These are phyloP conservation scores for Pythium myriotylum DNA, from an alignment of 352 stramenopile genomes.

Conservation along the genomic window DNA sequence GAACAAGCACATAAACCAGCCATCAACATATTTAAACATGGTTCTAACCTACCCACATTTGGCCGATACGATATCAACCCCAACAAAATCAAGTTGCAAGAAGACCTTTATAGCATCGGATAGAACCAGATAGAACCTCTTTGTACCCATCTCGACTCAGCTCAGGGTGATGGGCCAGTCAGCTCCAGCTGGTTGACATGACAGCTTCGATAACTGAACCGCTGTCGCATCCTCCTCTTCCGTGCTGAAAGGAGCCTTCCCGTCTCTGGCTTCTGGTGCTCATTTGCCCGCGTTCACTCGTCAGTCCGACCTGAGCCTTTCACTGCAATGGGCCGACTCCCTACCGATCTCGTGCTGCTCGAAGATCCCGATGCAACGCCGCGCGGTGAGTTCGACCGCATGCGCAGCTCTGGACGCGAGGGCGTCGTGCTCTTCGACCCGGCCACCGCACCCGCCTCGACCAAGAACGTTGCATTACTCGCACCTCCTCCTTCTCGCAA, in stretches of 20 bases:
- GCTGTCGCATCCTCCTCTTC: too few relatives aligned
- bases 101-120: too few relatives aligned
- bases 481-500: not conserved
- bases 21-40: not conserved
- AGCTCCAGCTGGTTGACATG: not conserved
- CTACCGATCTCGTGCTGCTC: not conserved
- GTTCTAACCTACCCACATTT: not conserved
- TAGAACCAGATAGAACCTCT: too few relatives aligned
- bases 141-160: not conserved
- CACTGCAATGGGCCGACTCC: not conserved
- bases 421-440: slow-evolving; percentile 11
- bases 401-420: not conserved
- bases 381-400: not conserved
- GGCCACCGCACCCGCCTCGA: not conserved
- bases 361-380: not conserved
- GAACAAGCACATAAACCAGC: not conserved
- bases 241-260: too few relatives aligned
- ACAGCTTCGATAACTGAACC: too few relatives aligned
- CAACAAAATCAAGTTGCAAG: too few relatives aligned
- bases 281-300: too few relatives aligned
- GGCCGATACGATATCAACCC: too few relatives aligned
- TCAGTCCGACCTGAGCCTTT: too few relatives aligned
- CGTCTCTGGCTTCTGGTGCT: too few relatives aligned
- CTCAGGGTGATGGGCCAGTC: not conserved
- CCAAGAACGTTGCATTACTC: slow-evolving; percentile 4